Evolutionary conservation across 108 stramenopile genomes (phyloP), one percentile per base, ranked within the genome.

Genomic region (Chaetoceros tenuissimus): DNA sequence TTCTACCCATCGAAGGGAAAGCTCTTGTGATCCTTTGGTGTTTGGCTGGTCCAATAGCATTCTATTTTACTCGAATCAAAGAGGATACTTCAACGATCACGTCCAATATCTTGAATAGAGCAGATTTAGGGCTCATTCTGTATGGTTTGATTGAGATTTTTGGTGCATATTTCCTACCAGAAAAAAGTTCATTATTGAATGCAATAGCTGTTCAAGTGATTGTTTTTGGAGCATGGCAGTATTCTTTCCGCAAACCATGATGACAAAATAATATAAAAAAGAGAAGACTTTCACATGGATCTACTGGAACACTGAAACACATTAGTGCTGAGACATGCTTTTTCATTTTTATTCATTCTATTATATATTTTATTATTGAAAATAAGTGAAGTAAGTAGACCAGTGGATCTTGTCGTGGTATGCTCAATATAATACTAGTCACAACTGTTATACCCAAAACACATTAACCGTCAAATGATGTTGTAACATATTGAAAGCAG

Each of bases 391-490:
- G n/a, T n/a, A n/a, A n/a, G n/a, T n/a, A n/a, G n/a, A n/a, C n/a
- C n/a, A n/a, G n/a, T n/a, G n/a, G n/a, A n/a, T n/a, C n/a, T n/a
- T n/a, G n/a, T n/a, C n/a, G n/a, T n/a, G n/a, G n/a, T n/a, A n/a
- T n/a, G n/a, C n/a, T n/a, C n/a, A n/a, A n/a, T n/a, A n/a, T n/a
- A n/a, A n/a, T n/a, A n/a, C n/a, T n/a, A n/a, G n/a, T n/a, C n/a
- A n/a, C n/a, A n/a, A n/a, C n/a, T n/a, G n/a, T 68, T 68, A 91
- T 3, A 91, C 85, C 89, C 89, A 92, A 77, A 87, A 92, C 31
- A 92, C 83, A 72, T 92, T 87, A 1, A 92, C 82, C n/a, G 86
- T 87, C 68, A 92, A 59, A 62, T 92, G 89, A 66, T 92, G 89
- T 50, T 84, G 76, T 45, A 91, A 59, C 71, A 82, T 72, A 46